These are phyloP conservation scores for Clitopilus hobsonii DNA, from an alignment of 768 basidiomycete genomes.

Conservation along the genomic window DNA sequence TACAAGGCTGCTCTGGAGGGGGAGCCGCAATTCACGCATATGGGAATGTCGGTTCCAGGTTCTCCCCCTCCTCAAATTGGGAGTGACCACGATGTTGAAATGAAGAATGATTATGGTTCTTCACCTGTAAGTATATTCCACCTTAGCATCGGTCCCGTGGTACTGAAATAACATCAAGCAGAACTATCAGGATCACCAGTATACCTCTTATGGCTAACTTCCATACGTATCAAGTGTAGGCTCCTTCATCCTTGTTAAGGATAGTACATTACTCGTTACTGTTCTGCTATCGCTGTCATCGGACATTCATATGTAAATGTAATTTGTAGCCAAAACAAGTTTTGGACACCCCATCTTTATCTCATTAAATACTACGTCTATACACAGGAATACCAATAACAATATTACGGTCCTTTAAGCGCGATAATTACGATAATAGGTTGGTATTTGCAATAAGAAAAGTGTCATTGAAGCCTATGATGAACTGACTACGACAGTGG, in stretches of 20 bases:
- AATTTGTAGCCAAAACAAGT: not conserved
- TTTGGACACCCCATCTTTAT: not conserved
- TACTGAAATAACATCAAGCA: not conserved
- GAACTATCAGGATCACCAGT: not conserved
- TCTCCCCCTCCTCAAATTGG: slow-evolving; percentile 16
- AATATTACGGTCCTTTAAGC: not conserved
- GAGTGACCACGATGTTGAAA: slow-evolving; percentile 11
- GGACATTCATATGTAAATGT: not conserved
- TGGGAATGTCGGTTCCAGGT: slow-evolving; percentile 36
- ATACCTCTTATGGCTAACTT: not conserved
- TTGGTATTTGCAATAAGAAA: not conserved
- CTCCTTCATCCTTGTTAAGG: not conserved
- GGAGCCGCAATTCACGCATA: slow-evolving; percentile 43
- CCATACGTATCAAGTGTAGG: not conserved
- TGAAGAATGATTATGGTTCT: slow-evolving; percentile 5
- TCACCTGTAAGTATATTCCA: slow-evolving; percentile 1
- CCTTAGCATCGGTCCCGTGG: not conserved
- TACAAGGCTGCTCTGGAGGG: slow-evolving; percentile 37
- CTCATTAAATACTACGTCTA: not conserved
- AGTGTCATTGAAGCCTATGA: not conserved
- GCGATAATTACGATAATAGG: not conserved
- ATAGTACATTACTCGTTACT: not conserved
- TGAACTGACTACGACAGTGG: not conserved
- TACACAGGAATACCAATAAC: not conserved
- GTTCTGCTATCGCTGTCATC: not conserved